Percentiles rank a stretch among this genome's conserved stretches.
Conservation (phyloP, 1,284 basidiomycete genomes). For the Cryptococcus deneoformans region DNA sequence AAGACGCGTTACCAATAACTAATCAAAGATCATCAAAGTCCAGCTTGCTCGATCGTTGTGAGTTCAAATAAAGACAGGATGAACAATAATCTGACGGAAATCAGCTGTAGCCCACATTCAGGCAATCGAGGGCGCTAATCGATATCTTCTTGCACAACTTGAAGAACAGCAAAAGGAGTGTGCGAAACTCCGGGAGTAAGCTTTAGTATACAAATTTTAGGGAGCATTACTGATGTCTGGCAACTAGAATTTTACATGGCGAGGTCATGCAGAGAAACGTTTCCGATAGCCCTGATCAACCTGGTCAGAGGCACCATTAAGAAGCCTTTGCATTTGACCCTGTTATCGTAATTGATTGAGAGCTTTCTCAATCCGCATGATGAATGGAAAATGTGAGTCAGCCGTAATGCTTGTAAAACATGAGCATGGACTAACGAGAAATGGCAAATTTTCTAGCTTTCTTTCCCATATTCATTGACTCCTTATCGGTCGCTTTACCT, state of each 20-base stretch:
- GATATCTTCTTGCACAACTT: slow-evolving; percentile 17
- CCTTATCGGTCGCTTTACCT: no score
- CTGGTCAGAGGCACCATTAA: background rate
- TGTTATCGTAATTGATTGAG: no score
- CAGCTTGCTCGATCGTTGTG: slow-evolving; percentile 77
- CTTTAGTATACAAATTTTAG: background rate
- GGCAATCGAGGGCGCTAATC: slow-evolving; percentile 23
- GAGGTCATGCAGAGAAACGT: slow-evolving; percentile 12
- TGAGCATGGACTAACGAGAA: no score
- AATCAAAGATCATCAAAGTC: slow-evolving; percentile 88
- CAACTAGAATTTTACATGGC: slow-evolving; percentile 6
- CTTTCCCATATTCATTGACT: no score
- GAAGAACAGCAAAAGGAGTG: slow-evolving; percentile 16
- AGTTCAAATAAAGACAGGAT: slow-evolving; percentile 27
- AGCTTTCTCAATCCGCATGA: no score
- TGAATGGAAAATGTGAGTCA: no score
- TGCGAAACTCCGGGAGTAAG: slow-evolving; percentile 25
- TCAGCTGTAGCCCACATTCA: slow-evolving; percentile 35
- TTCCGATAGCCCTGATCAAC: slow-evolving; percentile 6
- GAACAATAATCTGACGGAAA: background rate
- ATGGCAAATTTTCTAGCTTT: no score
- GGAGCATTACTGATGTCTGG: background rate
- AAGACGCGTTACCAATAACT: slow-evolving; percentile 74
- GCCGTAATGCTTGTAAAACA: no score
- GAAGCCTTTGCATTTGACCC: background rate